These are phyloP conservation scores for Seiridium cupressi DNA, from an alignment of 2,329 filamentous ascomycete genomes.

Conservation along the genomic window DNA sequence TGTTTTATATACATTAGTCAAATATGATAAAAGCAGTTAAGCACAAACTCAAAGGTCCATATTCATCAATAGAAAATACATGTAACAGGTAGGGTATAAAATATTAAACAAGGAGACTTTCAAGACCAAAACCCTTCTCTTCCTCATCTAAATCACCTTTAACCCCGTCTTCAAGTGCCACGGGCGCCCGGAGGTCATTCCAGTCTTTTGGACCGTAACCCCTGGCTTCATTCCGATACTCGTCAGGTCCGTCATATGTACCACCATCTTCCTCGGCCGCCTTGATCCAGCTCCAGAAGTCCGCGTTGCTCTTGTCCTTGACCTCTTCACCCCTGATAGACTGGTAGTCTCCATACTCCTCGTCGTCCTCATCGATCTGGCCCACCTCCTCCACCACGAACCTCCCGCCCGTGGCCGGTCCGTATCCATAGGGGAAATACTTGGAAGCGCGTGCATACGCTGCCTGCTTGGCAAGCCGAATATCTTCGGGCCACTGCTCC, in stretches of 20 bases:
- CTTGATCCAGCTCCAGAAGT: constrained; percentile 24
- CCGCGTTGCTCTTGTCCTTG: constrained; percentile 13
- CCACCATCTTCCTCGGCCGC: constrained; percentile 13
- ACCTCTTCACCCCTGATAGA: constrained; percentile 22
- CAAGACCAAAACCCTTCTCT: constrained; percentile 3
- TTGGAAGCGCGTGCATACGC: too few relatives aligned
- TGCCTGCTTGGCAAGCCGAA: too few relatives aligned
- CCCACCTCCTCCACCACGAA: constrained; percentile 46
- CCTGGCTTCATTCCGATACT: constrained; percentile 11
- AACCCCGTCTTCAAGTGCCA: constrained; percentile 22
- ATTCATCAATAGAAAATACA: neutral
- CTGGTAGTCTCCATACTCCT: constrained; percentile 40
- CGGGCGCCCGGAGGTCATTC: constrained; percentile 57
- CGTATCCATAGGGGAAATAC: constrained; percentile 22
- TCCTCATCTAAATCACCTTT: neutral
- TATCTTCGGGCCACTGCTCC: too few relatives aligned
- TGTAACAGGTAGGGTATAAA: neutral
- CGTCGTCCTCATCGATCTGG: constrained; percentile 33
- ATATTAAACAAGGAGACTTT: neutral
- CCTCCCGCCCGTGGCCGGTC: constrained; percentile 36
- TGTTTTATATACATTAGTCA: too few relatives aligned
- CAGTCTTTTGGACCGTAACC: constrained; percentile 2
- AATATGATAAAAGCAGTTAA: neutral
- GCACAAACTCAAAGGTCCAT: neutral
- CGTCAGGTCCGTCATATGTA: constrained; percentile 4